Evolutionary conservation across 176 grass and related monocot species (phyloP).

Genomic region (Saccharum officinarum): DNA sequence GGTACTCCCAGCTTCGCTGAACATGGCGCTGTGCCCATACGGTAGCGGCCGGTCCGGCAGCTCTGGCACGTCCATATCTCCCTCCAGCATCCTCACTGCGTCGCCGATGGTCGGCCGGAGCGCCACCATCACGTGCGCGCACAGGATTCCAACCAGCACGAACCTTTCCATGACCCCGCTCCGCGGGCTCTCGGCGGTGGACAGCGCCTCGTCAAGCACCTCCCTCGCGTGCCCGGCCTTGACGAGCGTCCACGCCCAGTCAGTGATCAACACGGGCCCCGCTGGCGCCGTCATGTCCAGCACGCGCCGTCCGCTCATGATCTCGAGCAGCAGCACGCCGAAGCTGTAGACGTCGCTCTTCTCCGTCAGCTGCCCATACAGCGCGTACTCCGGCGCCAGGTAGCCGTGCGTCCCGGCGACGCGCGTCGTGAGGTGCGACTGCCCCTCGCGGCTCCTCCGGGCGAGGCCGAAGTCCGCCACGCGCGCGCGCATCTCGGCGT

Average conservation of each 20-base stretch:
- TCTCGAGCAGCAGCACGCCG: slow-evolving; percentile 76
- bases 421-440: slow-evolving; percentile 91
- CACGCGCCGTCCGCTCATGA: slow-evolving; percentile 62
- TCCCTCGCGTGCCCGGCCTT: slow-evolving; percentile 57
- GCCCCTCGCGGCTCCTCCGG: slow-evolving; percentile 67
- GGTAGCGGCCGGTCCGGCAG: slow-evolving; percentile 79
- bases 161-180: slow-evolving; percentile 84
- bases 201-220: slow-evolving; percentile 58
- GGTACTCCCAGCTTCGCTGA: slow-evolving; percentile 47
- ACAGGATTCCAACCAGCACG: slow-evolving; percentile 77
- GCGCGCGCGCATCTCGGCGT: slow-evolving; percentile 65
- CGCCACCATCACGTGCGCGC: slow-evolving; percentile 94
- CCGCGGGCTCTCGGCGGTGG: slow-evolving; percentile 49
- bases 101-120: slow-evolving; percentile 85
- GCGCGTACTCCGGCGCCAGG: slow-evolving; percentile 86
- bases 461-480: slow-evolving; percentile 90
- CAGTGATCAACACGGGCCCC: slow-evolving; percentile 77
- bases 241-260: slow-evolving; percentile 87
- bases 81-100: slow-evolving; percentile 88
- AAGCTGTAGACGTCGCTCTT: slow-evolving; percentile 97
- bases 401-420: slow-evolving; percentile 93
- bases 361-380: slow-evolving; percentile 91
- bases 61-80: slow-evolving; percentile 75
- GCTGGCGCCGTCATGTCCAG: slow-evolving; percentile 67
- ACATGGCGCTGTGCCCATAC: slow-evolving; percentile 45